Evolutionary conservation across 495 filamentous ascomycete genomes (phyloP).

Genomic region (Sphaerosporella brunnea): DNA sequence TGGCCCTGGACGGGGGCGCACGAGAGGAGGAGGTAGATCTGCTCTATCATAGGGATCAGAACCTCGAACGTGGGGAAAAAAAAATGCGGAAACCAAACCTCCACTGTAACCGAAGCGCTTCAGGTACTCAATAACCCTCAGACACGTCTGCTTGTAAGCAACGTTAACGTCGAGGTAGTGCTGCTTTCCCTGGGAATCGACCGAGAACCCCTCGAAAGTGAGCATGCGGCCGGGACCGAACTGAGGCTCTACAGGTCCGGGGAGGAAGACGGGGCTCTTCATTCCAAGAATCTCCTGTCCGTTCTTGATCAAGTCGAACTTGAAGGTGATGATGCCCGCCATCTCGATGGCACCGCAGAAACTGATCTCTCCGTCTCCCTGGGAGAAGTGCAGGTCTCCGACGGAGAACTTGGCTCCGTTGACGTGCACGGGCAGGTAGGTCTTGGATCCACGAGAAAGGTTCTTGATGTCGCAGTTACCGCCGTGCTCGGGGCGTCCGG

Average conservation of each 20-base stretch:
- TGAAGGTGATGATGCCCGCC: slow-evolving; percentile 82
- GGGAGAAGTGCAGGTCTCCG: slow-evolving; percentile 77
- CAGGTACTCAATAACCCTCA: slow-evolving; percentile 75
- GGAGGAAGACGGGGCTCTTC: slow-evolving; percentile 76
- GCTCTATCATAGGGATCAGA: slow-evolving; percentile 48
- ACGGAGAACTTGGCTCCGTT: slow-evolving; percentile 71
- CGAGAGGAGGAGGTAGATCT: slow-evolving; percentile 75
- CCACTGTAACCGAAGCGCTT: slow-evolving; percentile 53
- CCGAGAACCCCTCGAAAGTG: slow-evolving; percentile 88
- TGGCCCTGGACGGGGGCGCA: slow-evolving; percentile 87
- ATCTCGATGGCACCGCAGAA: slow-evolving; percentile 98
- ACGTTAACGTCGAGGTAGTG: slow-evolving; percentile 87
- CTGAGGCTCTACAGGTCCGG: slow-evolving; percentile 80
- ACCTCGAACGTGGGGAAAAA: neutral
- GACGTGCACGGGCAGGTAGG: slow-evolving; percentile 64
- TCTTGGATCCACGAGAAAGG: slow-evolving; percentile 63
- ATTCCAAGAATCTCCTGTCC: slow-evolving; percentile 60
- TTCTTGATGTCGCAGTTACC: slow-evolving; percentile 71
- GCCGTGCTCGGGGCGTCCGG: slow-evolving; percentile 51
- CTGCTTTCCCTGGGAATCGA: slow-evolving; percentile 82
- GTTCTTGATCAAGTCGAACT: slow-evolving; percentile 73
- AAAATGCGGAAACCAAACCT: neutral
- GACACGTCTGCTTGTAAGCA: slow-evolving; percentile 72
- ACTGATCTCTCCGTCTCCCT: slow-evolving; percentile 85
- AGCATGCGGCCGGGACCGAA: slow-evolving; percentile 74